Base-by-base conservation (phyloP, 1,284 basidiomycete genomes). In the Pseudozyma flocculosa region DNA sequence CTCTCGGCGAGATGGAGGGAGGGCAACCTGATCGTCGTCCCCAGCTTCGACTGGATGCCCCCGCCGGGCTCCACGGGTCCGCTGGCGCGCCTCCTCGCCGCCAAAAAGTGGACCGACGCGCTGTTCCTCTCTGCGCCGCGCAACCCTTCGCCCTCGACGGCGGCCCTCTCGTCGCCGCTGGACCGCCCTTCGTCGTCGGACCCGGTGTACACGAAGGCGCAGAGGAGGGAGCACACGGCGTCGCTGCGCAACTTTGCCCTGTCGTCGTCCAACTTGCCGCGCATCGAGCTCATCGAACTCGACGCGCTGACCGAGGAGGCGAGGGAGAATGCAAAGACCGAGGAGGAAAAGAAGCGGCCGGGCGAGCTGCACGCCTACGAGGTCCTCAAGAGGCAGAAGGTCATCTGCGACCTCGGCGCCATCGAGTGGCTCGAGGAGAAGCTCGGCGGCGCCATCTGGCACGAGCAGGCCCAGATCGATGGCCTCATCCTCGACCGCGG, bases 1-100 rank as follows among this genome's bases (percentile, higher is more conserved):
- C 80, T 96, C 44, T 91, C 89, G 58, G 83, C 86, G 34, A 89
- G 91, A 78, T 82, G 93, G 70, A 84, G 84, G 68, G 88, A 91
- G 61, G 84, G 85, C 29, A 80, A 84, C 29, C 80, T 97, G 15
- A 86, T 88, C 44, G 83, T 95, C 37, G 88, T 94, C 34, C 68
- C 70, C 17, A 84, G 81, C 48, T 78, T 91, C 55, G 54, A 57
- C 34, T 77, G 73, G 71, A 62, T 62, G n/a, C 51, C 65, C 19
- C 68, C 75, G 8, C 74, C 74, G 4, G 42, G 54, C 46, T 71
- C 63, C 17, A 76, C 75, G 11, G 61, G 63, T 18, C 54, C 56
- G 4, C 56, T 78, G 7, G 52, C 69, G 2, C 53, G 72, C 11
- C 42, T 73, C 24, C 64, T 78, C 3, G 43, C 58, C 17, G 40